Conservation (phyloP, 345 rosid species). For the Crucihimalaya himalaica region DNA sequence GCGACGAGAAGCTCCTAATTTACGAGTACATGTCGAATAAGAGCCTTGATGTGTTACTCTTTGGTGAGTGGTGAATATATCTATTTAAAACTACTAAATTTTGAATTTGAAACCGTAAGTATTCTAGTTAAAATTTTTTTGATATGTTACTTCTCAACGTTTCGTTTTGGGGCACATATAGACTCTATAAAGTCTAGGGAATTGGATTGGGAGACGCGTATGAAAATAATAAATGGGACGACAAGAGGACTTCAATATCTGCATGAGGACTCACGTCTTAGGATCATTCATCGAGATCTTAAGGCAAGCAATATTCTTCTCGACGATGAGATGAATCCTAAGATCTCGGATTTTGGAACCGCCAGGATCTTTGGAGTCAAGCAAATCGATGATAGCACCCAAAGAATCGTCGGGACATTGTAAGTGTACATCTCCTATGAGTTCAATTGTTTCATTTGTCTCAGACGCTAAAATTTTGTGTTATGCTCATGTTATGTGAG, state of each 20-base stretch:
- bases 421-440: not conserved
- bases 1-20: not conserved
- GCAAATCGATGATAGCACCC: not conserved
- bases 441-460: not conserved
- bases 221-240: not conserved
- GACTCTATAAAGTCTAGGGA: not conserved
- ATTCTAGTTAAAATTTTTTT: not conserved
- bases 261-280: slow-evolving; percentile 1
- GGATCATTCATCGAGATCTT: slow-evolving; percentile 17
- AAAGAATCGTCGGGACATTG: not conserved
- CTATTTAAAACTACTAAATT: not conserved
- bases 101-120: not conserved
- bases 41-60: slow-evolving; percentile 1
- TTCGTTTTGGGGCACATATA: not conserved
- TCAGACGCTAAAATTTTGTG: not conserved
- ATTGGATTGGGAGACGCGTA: slow-evolving; percentile 4
- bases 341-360: not conserved
- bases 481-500: not conserved
- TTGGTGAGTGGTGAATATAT: not conserved
- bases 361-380: not conserved
- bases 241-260: slow-evolving; percentile 19
- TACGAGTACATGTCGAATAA: not conserved
- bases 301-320: slow-evolving; percentile 1
- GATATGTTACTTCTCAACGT: not conserved
- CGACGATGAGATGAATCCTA: slow-evolving; percentile 2